Base-by-base conservation (phyloP, 129 eudicot species). In the Ambrosia artemisiifolia region DNA sequence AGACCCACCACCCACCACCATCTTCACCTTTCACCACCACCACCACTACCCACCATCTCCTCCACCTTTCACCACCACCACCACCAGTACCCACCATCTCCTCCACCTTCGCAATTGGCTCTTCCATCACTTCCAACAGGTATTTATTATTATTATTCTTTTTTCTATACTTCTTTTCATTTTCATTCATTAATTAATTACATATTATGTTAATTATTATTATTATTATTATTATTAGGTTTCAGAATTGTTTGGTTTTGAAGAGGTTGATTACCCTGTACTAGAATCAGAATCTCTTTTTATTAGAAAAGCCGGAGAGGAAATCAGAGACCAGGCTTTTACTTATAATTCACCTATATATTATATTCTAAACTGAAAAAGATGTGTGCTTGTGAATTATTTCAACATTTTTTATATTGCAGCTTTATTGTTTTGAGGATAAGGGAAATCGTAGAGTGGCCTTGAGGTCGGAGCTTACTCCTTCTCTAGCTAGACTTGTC, bases 341-440 rank as follows among this genome's bases (percentile, higher is more conserved):
- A 17, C 7, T n/a, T n/a, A n/a, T 48, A 48, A 48, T 24, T 46
- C 46, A 44, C 53, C 32, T 48, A 24, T 47, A 16, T 35, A 12
- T 47, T 5, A 36, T 14, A 63, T 5, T 57, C 10, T 19, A 72
- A 30, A 33, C 47, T 16, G 35, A 63, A 33, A 34, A 77, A 38
- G 46, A 17, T 57, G 2, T 38, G 11, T 19, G 16, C 70, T 74
- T 13, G 40, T 51, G 48, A 32, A 43, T 32, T 19, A 65, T 80
- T 54, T 63, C 36, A 32, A 28, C 53, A 0, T 24, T 24, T 44
- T n/a, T 64, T 6, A 69, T 47, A 46, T n/a, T 65, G 80, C 84
- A 95, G 99, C 93, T 95, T 64, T 95, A 95, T 65, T 91, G 97
- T 78, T 95, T 95, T 80, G 99, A 95, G 83, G 99, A 95, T 76